A percentile compares a stretch with the other conserved stretches of the same genome.
phyloP scores from a whole-genome alignment of 1,139 yeast species.

The Schwanniomyces etchellsii region DNA sequence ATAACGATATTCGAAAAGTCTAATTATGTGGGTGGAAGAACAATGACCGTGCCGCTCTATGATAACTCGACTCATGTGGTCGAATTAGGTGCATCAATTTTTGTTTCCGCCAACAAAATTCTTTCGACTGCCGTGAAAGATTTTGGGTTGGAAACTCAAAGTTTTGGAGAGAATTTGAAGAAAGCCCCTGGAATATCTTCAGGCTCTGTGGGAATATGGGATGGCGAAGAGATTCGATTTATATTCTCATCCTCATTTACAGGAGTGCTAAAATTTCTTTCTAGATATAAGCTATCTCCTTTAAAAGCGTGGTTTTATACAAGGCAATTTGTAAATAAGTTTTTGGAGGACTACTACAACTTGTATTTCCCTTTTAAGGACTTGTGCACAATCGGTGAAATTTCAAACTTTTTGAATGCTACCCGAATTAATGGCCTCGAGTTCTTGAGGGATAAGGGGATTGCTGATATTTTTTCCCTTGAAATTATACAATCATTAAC shows the following conservation, averaged over 20 bases:
- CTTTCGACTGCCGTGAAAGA: conserved; percentile 24
- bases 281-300: conserved; percentile 20
- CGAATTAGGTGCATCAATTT: conserved; percentile 40
- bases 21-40: conserved; percentile 31
- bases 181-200: conserved; percentile 9
- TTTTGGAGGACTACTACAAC: conserved; percentile 16
- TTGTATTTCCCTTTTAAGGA: conserved; percentile 20
- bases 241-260: conserved; percentile 5
- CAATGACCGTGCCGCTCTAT: conserved; percentile 20
- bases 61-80: conserved; percentile 12
- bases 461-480: conserved; percentile 15
- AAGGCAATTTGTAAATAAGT: conserved; percentile 11
- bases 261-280: conserved; percentile 12
- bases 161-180: conserved; percentile 8
- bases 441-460: conserved; percentile 13
- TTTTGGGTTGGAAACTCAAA: conserved; percentile 18
- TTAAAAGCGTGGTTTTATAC: conserved; percentile 11
- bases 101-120: conserved; percentile 31
- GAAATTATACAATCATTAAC: conserved; percentile 31
- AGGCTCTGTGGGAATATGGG: conserved; percentile 28
- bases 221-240: conserved; percentile 22
- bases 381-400: conserved; percentile 7
- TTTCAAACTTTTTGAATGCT: conserved; percentile 13
- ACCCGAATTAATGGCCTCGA: conserved; percentile 15
- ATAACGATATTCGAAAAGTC: conserved; percentile 28